These are phyloP conservation scores for Phytophthora podocarpi DNA, from an alignment of 352 stramenopile species.

Conservation along the genomic window DNA sequence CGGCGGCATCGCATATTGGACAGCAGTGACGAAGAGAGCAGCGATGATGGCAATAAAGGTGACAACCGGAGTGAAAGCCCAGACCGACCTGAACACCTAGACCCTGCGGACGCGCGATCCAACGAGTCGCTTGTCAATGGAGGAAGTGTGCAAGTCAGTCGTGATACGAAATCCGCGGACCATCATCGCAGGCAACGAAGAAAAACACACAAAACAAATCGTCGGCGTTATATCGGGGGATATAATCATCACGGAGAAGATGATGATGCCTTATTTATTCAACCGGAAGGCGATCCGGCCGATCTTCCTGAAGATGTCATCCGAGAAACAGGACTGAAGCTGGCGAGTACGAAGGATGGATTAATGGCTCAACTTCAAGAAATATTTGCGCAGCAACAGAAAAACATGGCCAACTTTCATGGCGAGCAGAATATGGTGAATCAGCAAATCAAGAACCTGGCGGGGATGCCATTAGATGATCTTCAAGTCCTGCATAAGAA, in stretches of 20 bases:
- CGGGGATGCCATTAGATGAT: constrained; percentile 26
- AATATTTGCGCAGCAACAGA: constrained; percentile 29
- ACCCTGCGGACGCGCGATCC: background rate
- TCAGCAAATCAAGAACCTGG: constrained; percentile 27
- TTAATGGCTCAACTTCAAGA: constrained; percentile 52
- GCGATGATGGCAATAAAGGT: constrained; percentile 13
- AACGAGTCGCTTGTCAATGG: background rate
- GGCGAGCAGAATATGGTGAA: constrained; percentile 28
- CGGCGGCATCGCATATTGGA: constrained; percentile 42
- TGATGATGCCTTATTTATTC: constrained; percentile 75
- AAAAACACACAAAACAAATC: constrained; percentile 30
- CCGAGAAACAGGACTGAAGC: constrained; percentile 54
- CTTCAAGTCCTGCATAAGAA: constrained; percentile 36
- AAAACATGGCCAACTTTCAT: constrained; percentile 41
- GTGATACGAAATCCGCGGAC: background rate
- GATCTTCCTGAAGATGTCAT: constrained; percentile 80
- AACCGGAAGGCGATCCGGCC: constrained; percentile 79
- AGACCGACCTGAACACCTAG: background rate
- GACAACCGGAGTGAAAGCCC: background rate
- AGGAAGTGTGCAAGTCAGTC: background rate
- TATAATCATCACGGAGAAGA: constrained; percentile 67
- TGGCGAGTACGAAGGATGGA: constrained; percentile 35
- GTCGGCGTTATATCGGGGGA: constrained; percentile 67
- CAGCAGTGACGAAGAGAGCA: constrained; percentile 45
- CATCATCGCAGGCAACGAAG: constrained; percentile 2